Evolutionary conservation across 2,329 filamentous ascomycete genomes (phyloP).

Genomic region (Xylaria sp.): DNA sequence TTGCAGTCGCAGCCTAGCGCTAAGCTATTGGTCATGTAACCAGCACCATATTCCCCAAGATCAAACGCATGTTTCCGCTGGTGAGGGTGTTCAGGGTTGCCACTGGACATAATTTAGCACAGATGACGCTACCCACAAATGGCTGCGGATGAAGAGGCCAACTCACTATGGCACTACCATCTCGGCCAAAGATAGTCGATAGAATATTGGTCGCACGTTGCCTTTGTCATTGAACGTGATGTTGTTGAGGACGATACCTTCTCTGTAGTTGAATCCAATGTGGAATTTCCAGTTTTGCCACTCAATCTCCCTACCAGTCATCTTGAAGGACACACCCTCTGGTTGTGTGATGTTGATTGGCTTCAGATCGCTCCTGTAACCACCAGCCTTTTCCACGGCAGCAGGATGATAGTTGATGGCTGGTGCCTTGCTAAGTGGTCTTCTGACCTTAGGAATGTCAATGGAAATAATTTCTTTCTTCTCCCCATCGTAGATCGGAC

Average conservation of each 20-base stretch:
- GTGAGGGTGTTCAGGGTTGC: constrained; percentile 82
- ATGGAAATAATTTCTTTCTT: constrained; percentile 84
- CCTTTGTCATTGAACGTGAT: constrained; percentile 90
- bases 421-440: constrained; percentile 76
- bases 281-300: constrained; percentile 97
- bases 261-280: constrained; percentile 93
- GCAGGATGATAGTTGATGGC: constrained; percentile 84
- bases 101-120: constrained; percentile 52
- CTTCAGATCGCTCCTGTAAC: constrained; percentile 83
- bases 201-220: constrained; percentile 81
- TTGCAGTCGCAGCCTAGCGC: constrained; percentile 87
- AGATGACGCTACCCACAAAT: not conserved
- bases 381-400: constrained; percentile 77
- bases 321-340: constrained; percentile 86
- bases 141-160: not conserved
- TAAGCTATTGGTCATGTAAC: constrained; percentile 85
- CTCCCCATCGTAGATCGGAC: constrained; percentile 87
- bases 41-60: constrained; percentile 82
- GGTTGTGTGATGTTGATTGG: constrained; percentile 89
- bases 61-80: constrained; percentile 86
- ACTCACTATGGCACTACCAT: constrained; percentile 88
- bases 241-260: constrained; percentile 90
- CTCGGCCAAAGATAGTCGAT: constrained; percentile 87
- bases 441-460: constrained; percentile 80
- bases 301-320: constrained; percentile 77